A percentile compares a stretch with the other conserved stretches of the same genome.
Evolutionary conservation across 257 asterid species (phyloP).

Genomic region (Forsythia viridissima): DNA sequence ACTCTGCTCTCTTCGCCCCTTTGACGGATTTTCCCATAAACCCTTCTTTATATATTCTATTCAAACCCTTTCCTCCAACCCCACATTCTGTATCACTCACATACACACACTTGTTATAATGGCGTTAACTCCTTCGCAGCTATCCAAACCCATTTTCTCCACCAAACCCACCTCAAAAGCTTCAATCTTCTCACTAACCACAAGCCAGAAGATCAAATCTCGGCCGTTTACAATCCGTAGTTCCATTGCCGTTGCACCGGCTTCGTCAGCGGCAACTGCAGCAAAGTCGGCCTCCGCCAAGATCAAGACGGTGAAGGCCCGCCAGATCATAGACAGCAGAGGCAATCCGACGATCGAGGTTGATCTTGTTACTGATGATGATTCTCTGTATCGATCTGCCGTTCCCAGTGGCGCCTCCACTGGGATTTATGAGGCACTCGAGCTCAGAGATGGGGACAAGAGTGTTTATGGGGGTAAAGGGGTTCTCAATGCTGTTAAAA

Average conservation of each 20-base stretch:
- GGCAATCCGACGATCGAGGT: slow-evolving; percentile 99
- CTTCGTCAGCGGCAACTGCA: slow-evolving; percentile 23
- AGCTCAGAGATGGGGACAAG: slow-evolving; percentile 92
- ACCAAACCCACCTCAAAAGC: slow-evolving; percentile 53
- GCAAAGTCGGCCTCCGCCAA: slow-evolving; percentile 37
- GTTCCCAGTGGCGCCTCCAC: slow-evolving; percentile 99
- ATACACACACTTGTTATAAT: slow-evolving; percentile 23
- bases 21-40: slow-evolving; percentile 57
- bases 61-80: too few relatives aligned
- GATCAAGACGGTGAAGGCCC: slow-evolving; percentile 73
- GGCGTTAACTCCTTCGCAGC: slow-evolving; percentile 66
- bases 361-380: slow-evolving; percentile 82
- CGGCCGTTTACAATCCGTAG: slow-evolving; percentile 49
- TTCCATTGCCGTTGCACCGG: slow-evolving; percentile 56
- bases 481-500: slow-evolving; percentile 77
- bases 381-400: slow-evolving; percentile 76
- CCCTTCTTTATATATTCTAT: neutral
- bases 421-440: slow-evolving; percentile 96
- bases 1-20: slow-evolving; percentile 52
- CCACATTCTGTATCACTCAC: neutral
- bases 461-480: slow-evolving; percentile 91
- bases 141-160: slow-evolving; percentile 61
- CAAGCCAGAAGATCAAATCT: slow-evolving; percentile 36
- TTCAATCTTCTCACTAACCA: slow-evolving; percentile 40
- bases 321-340: slow-evolving; percentile 98